Evolutionary conservation across 768 basidiomycete genomes (phyloP).

Genomic region (Russula ochroleuca): DNA sequence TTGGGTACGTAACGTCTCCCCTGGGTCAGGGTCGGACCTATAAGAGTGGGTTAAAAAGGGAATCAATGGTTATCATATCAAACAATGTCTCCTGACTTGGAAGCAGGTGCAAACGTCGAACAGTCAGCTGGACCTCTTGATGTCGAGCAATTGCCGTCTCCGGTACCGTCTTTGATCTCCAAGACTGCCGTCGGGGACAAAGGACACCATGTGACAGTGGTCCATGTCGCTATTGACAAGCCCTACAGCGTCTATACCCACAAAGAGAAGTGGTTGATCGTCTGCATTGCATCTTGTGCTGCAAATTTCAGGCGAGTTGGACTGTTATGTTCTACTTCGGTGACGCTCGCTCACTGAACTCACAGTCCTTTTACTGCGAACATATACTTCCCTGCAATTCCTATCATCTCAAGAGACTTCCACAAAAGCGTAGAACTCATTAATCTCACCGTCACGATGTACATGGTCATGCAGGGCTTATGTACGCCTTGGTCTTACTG

Average conservation of each 20-base stretch:
- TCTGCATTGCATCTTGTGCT: conserved; percentile 52
- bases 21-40: too few relatives aligned
- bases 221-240: conserved; percentile 32
- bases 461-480: conserved; percentile 64
- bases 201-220: too few relatives aligned
- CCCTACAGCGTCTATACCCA: conserved; percentile 48
- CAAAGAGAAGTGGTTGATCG: conserved; percentile 66
- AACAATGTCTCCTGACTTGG: neutral
- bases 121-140: neutral
- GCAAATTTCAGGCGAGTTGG: conserved; percentile 55
- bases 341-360: neutral
- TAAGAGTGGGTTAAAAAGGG: neutral
- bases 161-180: too few relatives aligned
- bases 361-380: conserved; percentile 65
- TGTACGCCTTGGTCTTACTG: conserved; percentile 37
- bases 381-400: conserved; percentile 79
- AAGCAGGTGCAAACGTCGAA: neutral
- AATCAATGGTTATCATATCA: too few relatives aligned
- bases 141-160: neutral
- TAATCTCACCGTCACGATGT: conserved; percentile 76
- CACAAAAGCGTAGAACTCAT: conserved; percentile 64
- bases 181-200: neutral
- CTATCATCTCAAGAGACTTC: conserved; percentile 58
- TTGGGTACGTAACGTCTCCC: neutral
- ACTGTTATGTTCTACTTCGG: neutral